phyloP scores from a whole-genome alignment of 2,329 filamentous ascomycete species.

The Cladosporium sp. region DNA sequence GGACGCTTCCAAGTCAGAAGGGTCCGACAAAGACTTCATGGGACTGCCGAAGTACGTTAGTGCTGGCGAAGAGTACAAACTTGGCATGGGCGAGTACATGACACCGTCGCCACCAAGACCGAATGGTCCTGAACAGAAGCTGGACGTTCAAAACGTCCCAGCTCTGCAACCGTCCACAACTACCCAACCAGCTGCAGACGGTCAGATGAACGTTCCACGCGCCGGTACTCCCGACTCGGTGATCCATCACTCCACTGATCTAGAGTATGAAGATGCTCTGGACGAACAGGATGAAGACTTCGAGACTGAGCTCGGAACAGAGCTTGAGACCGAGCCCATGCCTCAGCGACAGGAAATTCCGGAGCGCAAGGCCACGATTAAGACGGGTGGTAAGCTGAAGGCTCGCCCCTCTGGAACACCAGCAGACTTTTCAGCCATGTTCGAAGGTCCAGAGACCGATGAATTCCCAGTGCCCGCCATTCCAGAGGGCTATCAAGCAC shows the following conservation, averaged over 20 bases:
- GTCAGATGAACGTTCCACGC: slow-evolving; percentile 23
- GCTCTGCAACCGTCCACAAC: slow-evolving; percentile 21
- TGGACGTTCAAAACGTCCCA: slow-evolving; percentile 20
- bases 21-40: slow-evolving; percentile 21
- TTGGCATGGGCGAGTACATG: slow-evolving; percentile 54
- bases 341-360: slow-evolving; percentile 52
- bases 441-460: slow-evolving; percentile 74
- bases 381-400: slow-evolving; percentile 79
- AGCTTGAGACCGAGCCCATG: slow-evolving; percentile 6
- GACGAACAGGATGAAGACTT: slow-evolving; percentile 11
- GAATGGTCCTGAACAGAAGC: slow-evolving; percentile 19
- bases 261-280: slow-evolving; percentile 10
- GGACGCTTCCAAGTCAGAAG: slow-evolving; percentile 16
- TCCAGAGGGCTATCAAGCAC: slow-evolving; percentile 25
- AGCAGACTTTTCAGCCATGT: slow-evolving; percentile 75
- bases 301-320: slow-evolving; percentile 6
- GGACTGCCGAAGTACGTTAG: slow-evolving; percentile 33
- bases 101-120: slow-evolving; percentile 39
- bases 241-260: slow-evolving; percentile 59
- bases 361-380: slow-evolving; percentile 81
- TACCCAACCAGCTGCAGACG: slow-evolving; percentile 3
- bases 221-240: slow-evolving; percentile 80
- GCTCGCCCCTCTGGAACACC: slow-evolving; percentile 84
- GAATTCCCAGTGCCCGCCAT: slow-evolving; percentile 44
- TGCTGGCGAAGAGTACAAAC: slow-evolving; percentile 48